These are phyloP conservation scores for Pythium coloratum DNA, from an alignment of 352 stramenopile species.

Conservation along the genomic window DNA sequence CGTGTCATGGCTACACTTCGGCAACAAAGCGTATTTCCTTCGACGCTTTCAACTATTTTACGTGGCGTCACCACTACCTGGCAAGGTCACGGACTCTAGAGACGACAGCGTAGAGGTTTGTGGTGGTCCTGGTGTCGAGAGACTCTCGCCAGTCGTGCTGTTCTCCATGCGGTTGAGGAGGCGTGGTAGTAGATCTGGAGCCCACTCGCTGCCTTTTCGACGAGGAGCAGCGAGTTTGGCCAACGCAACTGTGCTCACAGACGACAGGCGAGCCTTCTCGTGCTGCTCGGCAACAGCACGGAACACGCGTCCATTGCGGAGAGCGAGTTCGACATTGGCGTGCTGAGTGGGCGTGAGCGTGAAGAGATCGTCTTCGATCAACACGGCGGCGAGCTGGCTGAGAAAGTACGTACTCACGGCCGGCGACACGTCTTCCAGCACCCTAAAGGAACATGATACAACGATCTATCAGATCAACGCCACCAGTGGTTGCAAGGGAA, in stretches of 20 bases:
- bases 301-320: constrained; percentile 61
- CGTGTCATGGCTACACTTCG: constrained; percentile 30
- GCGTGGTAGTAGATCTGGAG: constrained; percentile 61
- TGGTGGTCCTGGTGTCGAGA: too few species aligned
- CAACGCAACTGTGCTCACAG: constrained; percentile 61
- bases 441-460: constrained; percentile 22
- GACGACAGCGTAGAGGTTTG: too few species aligned
- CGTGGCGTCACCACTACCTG: background rate
- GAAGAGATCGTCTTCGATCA: constrained; percentile 72
- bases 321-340: constrained; percentile 48
- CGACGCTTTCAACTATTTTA: background rate
- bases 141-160: background rate
- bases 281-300: constrained; percentile 61
- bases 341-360: constrained; percentile 50
- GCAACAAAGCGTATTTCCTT: too few species aligned
- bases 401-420: constrained; percentile 81
- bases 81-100: background rate
- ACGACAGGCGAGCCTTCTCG: constrained; percentile 49
- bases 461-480: too few species aligned
- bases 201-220: constrained; percentile 70
- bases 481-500: too few species aligned
- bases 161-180: constrained; percentile 55
- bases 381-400: constrained; percentile 70
- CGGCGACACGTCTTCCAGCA: constrained; percentile 64
- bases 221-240: constrained; percentile 58